These are phyloP conservation scores for Coelastrella sp. DNA, from an alignment of 139 green algal species.

Conservation along the genomic window DNA sequence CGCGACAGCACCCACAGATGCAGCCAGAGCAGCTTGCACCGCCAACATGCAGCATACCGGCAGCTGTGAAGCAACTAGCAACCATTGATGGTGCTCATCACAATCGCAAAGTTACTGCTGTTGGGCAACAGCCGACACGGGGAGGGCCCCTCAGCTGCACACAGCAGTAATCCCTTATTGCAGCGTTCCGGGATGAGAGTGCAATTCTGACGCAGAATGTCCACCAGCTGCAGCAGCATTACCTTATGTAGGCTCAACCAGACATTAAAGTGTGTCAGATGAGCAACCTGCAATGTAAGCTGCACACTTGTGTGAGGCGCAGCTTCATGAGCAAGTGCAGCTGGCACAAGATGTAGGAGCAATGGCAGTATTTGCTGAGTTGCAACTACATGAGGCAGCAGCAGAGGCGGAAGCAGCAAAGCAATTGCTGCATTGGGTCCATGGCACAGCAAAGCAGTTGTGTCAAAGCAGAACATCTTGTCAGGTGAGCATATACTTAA, in stretches of 20 bases:
- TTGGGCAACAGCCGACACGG: not conserved
- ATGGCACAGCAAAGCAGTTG: not conserved
- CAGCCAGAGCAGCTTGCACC: not conserved
- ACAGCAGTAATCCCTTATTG: constrained; percentile 7
- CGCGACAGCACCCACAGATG: not conserved
- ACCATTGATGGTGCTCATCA: not conserved
- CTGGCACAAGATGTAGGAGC: not conserved
- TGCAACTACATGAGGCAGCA: not conserved
- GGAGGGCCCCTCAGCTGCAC: not conserved
- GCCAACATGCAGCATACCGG: not conserved
- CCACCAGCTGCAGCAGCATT: constrained; percentile 21
- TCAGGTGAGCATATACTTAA: not conserved
- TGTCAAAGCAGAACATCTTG: not conserved
- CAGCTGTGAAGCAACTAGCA: not conserved
- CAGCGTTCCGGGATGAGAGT: not conserved
- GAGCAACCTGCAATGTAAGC: not conserved
- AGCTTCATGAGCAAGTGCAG: constrained; percentile 24
- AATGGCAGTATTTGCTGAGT: not conserved
- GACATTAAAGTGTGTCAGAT: not conserved
- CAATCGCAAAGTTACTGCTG: not conserved
- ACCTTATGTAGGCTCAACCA: not conserved
- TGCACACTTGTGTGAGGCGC: not conserved
- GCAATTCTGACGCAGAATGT: not conserved
- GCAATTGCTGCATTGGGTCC: not conserved
- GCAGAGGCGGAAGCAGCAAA: not conserved